Evolutionary conservation across 805 yeast species (phyloP).

Genomic region (Yarrowia keelungensis): DNA sequence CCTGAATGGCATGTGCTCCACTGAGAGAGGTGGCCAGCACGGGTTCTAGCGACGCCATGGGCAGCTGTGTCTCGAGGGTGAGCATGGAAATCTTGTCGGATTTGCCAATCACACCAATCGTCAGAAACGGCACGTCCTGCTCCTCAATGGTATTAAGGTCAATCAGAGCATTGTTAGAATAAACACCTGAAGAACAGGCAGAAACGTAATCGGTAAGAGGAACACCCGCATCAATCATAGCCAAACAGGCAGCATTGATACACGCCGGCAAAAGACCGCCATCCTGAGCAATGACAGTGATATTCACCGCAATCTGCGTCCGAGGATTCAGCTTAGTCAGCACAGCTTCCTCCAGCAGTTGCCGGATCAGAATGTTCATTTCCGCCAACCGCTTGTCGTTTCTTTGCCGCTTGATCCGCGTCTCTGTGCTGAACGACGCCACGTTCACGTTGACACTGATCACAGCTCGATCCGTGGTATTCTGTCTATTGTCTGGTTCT

Average conservation of each 20-base stretch:
- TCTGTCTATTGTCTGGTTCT: constrained; percentile 67
- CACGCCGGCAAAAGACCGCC: constrained; percentile 85
- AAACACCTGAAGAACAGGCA: constrained; percentile 78
- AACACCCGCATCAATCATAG: constrained; percentile 92
- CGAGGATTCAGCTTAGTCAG: constrained; percentile 79
- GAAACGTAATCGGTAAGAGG: constrained; percentile 91
- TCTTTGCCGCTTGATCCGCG: constrained; percentile 70
- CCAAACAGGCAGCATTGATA: constrained; percentile 85
- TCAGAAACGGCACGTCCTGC: constrained; percentile 77
- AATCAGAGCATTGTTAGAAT: constrained; percentile 76
- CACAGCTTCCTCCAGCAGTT: constrained; percentile 60
- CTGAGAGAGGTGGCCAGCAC: constrained; percentile 82
- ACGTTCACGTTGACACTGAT: constrained; percentile 70
- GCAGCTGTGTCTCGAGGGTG: constrained; percentile 80
- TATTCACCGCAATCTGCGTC: constrained; percentile 74
- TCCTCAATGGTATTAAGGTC: constrained; percentile 88
- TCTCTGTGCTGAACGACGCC: constrained; percentile 81
- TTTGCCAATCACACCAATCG: constrained; percentile 84
- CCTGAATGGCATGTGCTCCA: constrained; percentile 83
- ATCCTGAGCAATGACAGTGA: constrained; percentile 85
- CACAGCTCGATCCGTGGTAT: constrained; percentile 60
- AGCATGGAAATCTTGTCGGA: constrained; percentile 79
- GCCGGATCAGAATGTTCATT: constrained; percentile 47
- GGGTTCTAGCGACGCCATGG: constrained; percentile 78
- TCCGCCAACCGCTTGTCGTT: constrained; percentile 59